Base-by-base conservation (phyloP, 2,329 filamentous ascomycete species). In the Fusarium sp. region DNA sequence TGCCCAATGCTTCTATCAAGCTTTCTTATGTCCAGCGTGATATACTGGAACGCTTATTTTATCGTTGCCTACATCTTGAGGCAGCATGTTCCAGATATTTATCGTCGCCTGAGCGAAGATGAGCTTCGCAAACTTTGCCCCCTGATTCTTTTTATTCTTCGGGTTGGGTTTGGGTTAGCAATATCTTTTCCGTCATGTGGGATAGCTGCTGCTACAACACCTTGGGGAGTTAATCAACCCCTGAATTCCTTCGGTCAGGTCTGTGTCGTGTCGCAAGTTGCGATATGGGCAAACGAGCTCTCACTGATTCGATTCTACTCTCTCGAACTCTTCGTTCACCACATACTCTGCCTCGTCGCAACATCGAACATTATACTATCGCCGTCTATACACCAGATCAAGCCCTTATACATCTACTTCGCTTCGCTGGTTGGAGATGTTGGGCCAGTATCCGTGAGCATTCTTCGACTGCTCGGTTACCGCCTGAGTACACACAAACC, bases 101-200 rank as follows among this genome's bases (percentile, higher is more conserved):
- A 77, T 26, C 19, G 57, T 10, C 61, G 56, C 25, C 62, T 74
- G 18, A 37, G 63, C 13, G 58, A 72, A 34, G 60, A 66, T 28
- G 42, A 58, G n/a, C 4, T 56, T 6, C 67, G 60, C 37, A 69
- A 58, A 42, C 67, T 76, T 21, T 45, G 55, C 2, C 71, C 71
- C 10, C 13, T 70, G 34, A 45, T 76, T 1, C 43, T 70, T 19
- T 58, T 73, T 30, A 42, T 63, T 2, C 45, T 73, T 12, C 68
- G 75, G 8, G 65, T 63, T 43, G 39, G 79, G 41, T 73, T 80
- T 50, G 76, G 79, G 28, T 62, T 78, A 31, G 51, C 69, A 41
- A n/a, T 74, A 19, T 65, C 64, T 6, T 53, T 67, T 14, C 74
- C 67, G 11, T 67, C 62, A 1, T 76, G 70, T 43, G 8, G 67